Percentiles rank a stretch among this genome's conserved stretches.
Conservation (phyloP, 2,329 filamentous ascomycete genomes). For the Sporothrix protearum region DNA sequence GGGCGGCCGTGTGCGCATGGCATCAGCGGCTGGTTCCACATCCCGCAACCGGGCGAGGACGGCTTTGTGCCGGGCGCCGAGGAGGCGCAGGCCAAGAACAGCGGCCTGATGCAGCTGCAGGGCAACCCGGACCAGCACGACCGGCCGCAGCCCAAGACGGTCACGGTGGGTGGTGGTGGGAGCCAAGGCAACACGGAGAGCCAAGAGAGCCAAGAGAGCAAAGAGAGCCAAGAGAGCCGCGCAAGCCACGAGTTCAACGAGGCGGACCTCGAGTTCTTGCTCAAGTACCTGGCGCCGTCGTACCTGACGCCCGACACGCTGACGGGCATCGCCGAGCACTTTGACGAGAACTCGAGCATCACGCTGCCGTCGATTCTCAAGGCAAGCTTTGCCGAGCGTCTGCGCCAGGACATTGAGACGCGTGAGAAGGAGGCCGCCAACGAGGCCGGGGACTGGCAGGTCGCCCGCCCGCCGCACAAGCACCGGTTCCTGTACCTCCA, state of each 20-base stretch:
- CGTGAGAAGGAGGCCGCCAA: slow-evolving; percentile 55
- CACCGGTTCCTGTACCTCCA: slow-evolving; percentile 86
- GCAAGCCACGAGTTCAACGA: slow-evolving; percentile 58
- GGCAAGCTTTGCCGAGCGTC: slow-evolving; percentile 67
- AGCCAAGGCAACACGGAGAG: slow-evolving; percentile 32
- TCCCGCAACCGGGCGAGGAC: slow-evolving; percentile 89
- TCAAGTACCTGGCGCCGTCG: slow-evolving; percentile 83
- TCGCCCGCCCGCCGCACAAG: slow-evolving; percentile 89
- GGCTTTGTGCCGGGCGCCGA: slow-evolving; percentile 86
- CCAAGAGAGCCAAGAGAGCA: slow-evolving; percentile 41
- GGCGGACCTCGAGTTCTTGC: slow-evolving; percentile 79
- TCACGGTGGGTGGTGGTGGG: slow-evolving; percentile 36
- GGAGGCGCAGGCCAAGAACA: slow-evolving; percentile 82
- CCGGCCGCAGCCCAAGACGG: slow-evolving; percentile 62
- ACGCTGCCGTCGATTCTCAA: slow-evolving; percentile 75
- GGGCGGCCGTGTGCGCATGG: slow-evolving; percentile 83
- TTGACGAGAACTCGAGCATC: slow-evolving; percentile 78
- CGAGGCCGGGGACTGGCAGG: slow-evolving; percentile 59
- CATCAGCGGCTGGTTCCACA: slow-evolving; percentile 98
- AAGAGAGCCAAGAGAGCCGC: slow-evolving; percentile 39
- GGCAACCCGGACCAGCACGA: slow-evolving; percentile 90
- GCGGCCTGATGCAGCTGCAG: slow-evolving; percentile 87
- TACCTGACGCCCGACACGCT: slow-evolving; percentile 91
- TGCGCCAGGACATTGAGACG: slow-evolving; percentile 68
- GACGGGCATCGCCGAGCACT: slow-evolving; percentile 74